Base-by-base conservation (phyloP, 768 basidiomycete species). In the Coprinopsis marcescibilis region DNA sequence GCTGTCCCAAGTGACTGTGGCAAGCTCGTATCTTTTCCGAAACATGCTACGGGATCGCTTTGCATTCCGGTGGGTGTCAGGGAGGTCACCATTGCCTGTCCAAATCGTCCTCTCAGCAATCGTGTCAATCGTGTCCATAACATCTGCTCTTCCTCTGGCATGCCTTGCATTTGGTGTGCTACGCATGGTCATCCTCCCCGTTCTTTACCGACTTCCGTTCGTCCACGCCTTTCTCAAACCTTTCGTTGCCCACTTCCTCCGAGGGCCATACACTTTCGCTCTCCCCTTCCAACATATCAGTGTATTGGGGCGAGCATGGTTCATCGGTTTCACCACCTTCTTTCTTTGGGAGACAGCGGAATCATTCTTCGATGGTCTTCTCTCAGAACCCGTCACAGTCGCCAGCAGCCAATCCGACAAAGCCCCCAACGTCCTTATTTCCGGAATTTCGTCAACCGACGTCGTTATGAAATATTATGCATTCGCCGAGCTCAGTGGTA, bases 271-370 rank as follows among this genome's bases (percentile, higher is more conserved):
- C 69, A 78, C 77, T 0, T 20, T 82, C 17, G 55, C 65, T 3
- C 69, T 86, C 13, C 75, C 77, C 0, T 57, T 77, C 29, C 60
- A 59, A 14, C 70, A 82, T 53, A 48, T 70, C 29, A 51, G 66
- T 2, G 64, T 83, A 4, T 57, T 82, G 17, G 55, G 60, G 14
- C 68, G 76, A 15, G 67, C 75, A 1, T 80, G 75, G 65, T 65
- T 65, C 13, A 56, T 87, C 4, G 77, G 71, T 1, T 55, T 77
- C 25, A 67, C 69, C 5, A 86, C 78, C 2, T 53, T 78, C 2
- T 61, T 68, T 6, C 67, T 67, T 12, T 88, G 86, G 88, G 85
- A 88, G 58, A 68, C 75, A 5, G 64, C 81, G 0, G 79, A 81
- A 30, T 65, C 63, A 0, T 50, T 85, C 3, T 88, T 89, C 49